Conservation (phyloP, 2,329 filamentous ascomycete species). For the Penicillium griseofulvum region DNA sequence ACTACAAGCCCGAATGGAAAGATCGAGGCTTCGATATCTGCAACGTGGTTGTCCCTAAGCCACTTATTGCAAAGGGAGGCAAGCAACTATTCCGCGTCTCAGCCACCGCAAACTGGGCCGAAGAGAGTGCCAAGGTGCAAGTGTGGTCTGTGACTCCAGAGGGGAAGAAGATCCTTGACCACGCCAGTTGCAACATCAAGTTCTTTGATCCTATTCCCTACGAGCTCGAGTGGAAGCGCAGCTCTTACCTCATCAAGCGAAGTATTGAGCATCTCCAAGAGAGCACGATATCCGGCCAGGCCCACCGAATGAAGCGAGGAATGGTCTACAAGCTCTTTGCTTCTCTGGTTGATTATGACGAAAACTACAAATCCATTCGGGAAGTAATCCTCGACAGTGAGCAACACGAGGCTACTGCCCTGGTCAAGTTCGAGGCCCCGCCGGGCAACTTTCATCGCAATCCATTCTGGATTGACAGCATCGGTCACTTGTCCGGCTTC, state of each 20-base stretch:
- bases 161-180: conserved; percentile 39
- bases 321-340: conserved; percentile 75
- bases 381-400: conserved; percentile 59
- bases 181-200: conserved; percentile 36
- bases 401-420: conserved; percentile 55
- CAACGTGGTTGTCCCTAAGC: conserved; percentile 41
- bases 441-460: conserved; percentile 58
- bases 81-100: conserved; percentile 39
- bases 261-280: conserved; percentile 59
- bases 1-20: conserved; percentile 35
- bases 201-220: conserved; percentile 31
- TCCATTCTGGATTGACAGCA: conserved; percentile 60
- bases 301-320: conserved; percentile 70
- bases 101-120: conserved; percentile 37
- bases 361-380: conserved; percentile 57
- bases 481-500: conserved; percentile 58
- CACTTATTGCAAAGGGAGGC: conserved; percentile 56
- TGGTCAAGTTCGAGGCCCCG: conserved; percentile 55
- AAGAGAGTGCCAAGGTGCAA: conserved; percentile 31
- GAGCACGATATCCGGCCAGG: conserved; percentile 63
- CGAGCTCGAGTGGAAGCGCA: conserved; percentile 51
- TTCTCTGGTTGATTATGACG: conserved; percentile 56
- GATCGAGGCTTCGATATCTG: conserved; percentile 35
- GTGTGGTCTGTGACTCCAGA: conserved; percentile 39
- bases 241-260: conserved; percentile 66